A percentile compares a stretch with the other conserved stretches of the same genome.
Evolutionary conservation across 768 basidiomycete species (phyloP).

Genomic region (Tricholoma bakamatsutake): DNA sequence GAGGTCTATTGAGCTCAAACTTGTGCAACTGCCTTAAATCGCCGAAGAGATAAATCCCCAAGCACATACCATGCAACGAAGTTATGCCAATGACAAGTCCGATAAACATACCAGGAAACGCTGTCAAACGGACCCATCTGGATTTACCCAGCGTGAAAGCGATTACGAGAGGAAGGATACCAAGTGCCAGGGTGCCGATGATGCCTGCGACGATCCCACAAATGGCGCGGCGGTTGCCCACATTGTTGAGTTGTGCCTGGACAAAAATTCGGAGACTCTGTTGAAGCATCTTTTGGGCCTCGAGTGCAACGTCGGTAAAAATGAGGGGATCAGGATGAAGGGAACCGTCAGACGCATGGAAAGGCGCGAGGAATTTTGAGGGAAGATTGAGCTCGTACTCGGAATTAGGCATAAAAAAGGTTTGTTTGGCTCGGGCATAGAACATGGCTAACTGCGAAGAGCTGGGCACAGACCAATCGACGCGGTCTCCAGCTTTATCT

Average conservation of each 20-base stretch:
- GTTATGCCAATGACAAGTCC: slow-evolving; percentile 58
- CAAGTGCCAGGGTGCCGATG: slow-evolving; percentile 41
- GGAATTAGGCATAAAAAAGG: slow-evolving; percentile 70
- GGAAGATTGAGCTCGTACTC: slow-evolving; percentile 69
- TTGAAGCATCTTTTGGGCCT: slow-evolving; percentile 53
- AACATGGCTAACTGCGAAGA: slow-evolving; percentile 62
- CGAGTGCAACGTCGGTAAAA: slow-evolving; percentile 54
- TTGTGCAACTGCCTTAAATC: slow-evolving; percentile 73
- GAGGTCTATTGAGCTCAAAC: slow-evolving; percentile 70
- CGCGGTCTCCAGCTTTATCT: slow-evolving; percentile 24
- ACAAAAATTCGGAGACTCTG: slow-evolving; percentile 64
- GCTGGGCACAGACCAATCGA: slow-evolving; percentile 35
- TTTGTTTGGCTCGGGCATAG: slow-evolving; percentile 74
- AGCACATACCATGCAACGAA: slow-evolving; percentile 66
- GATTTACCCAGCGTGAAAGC: slow-evolving; percentile 42
- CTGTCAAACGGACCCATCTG: slow-evolving; percentile 53
- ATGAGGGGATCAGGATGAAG: slow-evolving; percentile 61
- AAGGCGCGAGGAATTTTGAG: slow-evolving; percentile 57
- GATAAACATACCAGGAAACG: slow-evolving; percentile 66
- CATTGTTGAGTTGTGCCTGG: slow-evolving; percentile 61
- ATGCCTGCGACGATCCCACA: slow-evolving; percentile 66
- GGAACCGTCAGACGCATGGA: slow-evolving; percentile 37
- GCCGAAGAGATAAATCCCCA: slow-evolving; percentile 76
- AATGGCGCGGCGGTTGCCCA: slow-evolving; percentile 62
- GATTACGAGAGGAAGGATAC: slow-evolving; percentile 39